phyloP scores from a whole-genome alignment of 2,329 filamentous ascomycete species.

The Pseudogymnoascus sp. region DNA sequence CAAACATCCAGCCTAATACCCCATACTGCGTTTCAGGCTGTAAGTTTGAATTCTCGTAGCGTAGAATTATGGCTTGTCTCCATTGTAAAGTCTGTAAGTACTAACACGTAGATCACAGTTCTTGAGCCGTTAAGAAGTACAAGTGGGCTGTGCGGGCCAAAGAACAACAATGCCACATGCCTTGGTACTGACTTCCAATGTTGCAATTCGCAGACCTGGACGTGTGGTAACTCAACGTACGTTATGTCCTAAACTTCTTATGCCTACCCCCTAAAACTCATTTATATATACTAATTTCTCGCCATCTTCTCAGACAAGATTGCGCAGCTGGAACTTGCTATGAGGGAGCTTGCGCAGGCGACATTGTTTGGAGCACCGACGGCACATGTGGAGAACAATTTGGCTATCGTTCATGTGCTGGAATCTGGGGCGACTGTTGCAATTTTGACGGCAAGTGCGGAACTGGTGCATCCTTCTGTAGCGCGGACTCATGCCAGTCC shows the following conservation, averaged over 20 bases:
- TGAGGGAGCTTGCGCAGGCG: constrained; percentile 26
- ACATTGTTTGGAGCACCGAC: constrained; percentile 26
- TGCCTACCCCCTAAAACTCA: not conserved
- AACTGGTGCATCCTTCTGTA: constrained; percentile 21
- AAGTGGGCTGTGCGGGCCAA: constrained; percentile 27
- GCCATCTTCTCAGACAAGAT: constrained; percentile 21
- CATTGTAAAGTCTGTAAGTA: too few species aligned
- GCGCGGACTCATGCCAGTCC: constrained; percentile 13
- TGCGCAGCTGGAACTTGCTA: constrained; percentile 29
- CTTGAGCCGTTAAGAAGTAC: constrained; percentile 21
- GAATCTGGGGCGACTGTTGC: constrained; percentile 29
- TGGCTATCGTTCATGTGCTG: constrained; percentile 25
- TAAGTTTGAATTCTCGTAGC: too few species aligned
- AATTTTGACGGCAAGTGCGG: constrained; percentile 23
- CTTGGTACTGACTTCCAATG: constrained; percentile 24
- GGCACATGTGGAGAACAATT: constrained; percentile 28
- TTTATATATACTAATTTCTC: not conserved
- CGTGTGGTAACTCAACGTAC: constrained; percentile 24
- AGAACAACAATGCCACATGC: constrained; percentile 28
- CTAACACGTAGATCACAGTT: constrained; percentile 14
- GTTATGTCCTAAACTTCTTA: constrained; percentile 10
- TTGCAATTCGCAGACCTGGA: constrained; percentile 29
- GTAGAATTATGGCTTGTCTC: too few species aligned
- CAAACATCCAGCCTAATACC: too few species aligned
- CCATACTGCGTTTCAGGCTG: too few species aligned